Percentiles rank a stretch among this genome's conserved stretches.
Evolutionary conservation across 352 stramenopile genomes (phyloP).

Genomic region (Stephanocyclus meneghinianus): DNA sequence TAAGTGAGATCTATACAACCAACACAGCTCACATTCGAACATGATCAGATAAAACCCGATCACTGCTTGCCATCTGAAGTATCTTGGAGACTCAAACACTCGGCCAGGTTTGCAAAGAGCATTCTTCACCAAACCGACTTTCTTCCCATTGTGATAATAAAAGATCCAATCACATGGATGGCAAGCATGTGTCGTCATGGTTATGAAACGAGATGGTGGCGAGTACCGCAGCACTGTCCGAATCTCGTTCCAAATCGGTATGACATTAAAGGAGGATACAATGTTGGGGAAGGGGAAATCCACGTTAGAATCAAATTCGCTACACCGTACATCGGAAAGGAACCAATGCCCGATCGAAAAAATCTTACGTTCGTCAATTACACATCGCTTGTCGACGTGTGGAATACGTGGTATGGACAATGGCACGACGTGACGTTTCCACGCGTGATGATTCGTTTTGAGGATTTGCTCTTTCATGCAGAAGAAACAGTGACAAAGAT

Average conservation of each 20-base stretch:
- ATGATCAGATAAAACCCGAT: constrained; percentile 2
- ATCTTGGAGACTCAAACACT: constrained; percentile 32
- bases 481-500: constrained; percentile 47
- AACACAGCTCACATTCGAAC: background rate
- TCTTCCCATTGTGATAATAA: constrained; percentile 80
- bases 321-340: constrained; percentile 24
- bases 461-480: constrained; percentile 76
- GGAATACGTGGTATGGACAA: constrained; percentile 71
- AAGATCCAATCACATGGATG: constrained; percentile 84
- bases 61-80: constrained; percentile 5
- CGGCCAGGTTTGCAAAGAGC: constrained; percentile 16
- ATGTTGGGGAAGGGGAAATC: constrained; percentile 21
- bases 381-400: constrained; percentile 60
- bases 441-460: constrained; percentile 73
- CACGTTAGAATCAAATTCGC: constrained; percentile 45
- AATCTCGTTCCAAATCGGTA: constrained; percentile 69
- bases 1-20: background rate
- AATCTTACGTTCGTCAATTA: constrained; percentile 55
- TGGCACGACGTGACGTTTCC: constrained; percentile 64
- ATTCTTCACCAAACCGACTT: constrained; percentile 50
- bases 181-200: constrained; percentile 75
- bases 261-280: constrained; percentile 34
- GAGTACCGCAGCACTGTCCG: constrained; percentile 61
- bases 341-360: constrained; percentile 38
- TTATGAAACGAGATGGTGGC: constrained; percentile 63